Conservation (phyloP, 768 basidiomycete genomes). For the Hericium rajendrae region DNA sequence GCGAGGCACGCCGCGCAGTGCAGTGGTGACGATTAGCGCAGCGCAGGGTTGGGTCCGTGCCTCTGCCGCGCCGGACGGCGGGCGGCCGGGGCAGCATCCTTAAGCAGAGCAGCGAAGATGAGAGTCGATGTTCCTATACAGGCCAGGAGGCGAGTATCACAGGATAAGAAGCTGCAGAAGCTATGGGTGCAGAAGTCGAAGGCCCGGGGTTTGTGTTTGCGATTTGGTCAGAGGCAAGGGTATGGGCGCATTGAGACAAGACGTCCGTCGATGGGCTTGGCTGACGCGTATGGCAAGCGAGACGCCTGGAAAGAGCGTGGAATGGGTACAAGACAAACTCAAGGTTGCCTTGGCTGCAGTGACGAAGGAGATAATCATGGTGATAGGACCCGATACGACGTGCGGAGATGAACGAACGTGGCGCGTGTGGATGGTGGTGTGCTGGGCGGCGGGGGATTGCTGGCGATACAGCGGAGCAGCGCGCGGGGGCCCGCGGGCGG, state of each 20-base stretch:
- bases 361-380: neutral
- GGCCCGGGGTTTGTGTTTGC: too few relatives aligned
- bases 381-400: neutral
- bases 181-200: too few relatives aligned
- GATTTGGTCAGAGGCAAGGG: neutral
- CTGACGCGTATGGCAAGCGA: neutral
- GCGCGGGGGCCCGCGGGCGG: neutral
- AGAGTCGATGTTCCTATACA: too few relatives aligned
- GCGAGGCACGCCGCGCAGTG: too few relatives aligned
- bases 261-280: neutral
- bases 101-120: too few relatives aligned
- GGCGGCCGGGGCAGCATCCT: too few relatives aligned
- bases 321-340: neutral
- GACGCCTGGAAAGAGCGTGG: neutral
- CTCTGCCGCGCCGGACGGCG: too few relatives aligned
- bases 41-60: too few relatives aligned
- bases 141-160: neutral
- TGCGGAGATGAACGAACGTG: conserved; percentile 1
- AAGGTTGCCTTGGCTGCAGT: neutral
- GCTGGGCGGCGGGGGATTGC: neutral
- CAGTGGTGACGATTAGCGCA: too few relatives aligned
- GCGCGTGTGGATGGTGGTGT: neutral
- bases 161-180: neutral
- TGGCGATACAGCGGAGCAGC: neutral
- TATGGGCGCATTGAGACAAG: neutral